Evolutionary conservation across 352 stramenopile genomes (phyloP).

Genomic region (Phytophthora syringae): DNA sequence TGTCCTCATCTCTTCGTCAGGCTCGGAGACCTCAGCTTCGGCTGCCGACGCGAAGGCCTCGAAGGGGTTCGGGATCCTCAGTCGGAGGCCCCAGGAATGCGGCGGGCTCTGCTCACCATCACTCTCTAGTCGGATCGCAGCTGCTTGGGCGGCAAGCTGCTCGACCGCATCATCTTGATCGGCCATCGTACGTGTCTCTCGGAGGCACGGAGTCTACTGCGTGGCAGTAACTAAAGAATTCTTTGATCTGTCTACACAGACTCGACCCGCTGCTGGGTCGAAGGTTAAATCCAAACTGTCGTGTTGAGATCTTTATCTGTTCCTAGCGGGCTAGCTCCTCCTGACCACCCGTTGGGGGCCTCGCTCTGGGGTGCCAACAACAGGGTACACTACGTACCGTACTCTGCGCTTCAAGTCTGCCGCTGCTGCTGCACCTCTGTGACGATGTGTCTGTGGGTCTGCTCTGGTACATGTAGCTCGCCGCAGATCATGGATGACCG

Average conservation of each 20-base stretch:
- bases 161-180: too few relatives aligned
- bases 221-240: too few relatives aligned
- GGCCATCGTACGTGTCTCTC: too few relatives aligned
- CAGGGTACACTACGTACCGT: background rate
- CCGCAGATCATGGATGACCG: background rate
- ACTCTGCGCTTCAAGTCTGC: background rate
- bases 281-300: background rate
- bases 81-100: background rate
- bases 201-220: too few relatives aligned
- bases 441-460: background rate
- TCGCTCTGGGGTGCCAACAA: background rate
- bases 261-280: background rate
- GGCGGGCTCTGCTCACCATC: too few relatives aligned
- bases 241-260: background rate
- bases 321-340: background rate
- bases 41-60: background rate
- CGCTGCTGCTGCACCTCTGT: background rate
- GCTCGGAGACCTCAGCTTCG: background rate
- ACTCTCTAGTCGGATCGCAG: too few relatives aligned
- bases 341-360: background rate
- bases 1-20: background rate
- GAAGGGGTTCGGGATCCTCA: constrained; percentile 10
- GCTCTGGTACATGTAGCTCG: background rate
- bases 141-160: too few relatives aligned
- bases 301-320: background rate